Evolutionary conservation across 768 basidiomycete genomes (phyloP).

Genomic region (Boletus eberwhitei): DNA sequence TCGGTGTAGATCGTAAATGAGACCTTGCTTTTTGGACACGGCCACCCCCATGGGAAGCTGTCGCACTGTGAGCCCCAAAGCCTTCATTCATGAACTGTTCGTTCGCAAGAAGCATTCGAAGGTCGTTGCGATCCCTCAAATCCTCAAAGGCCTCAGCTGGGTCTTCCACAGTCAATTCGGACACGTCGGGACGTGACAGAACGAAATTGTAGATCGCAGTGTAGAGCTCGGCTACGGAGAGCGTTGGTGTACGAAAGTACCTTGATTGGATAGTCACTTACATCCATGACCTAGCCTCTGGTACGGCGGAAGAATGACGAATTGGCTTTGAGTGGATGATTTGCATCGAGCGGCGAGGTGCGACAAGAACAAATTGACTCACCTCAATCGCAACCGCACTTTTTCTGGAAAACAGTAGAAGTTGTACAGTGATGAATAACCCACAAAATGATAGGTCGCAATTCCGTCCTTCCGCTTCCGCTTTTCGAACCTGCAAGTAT

Average conservation of each 20-base stretch:
- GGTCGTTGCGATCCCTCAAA: constrained; percentile 87
- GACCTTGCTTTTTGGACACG: constrained; percentile 37
- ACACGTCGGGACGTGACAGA: constrained; percentile 59
- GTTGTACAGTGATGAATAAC: constrained; percentile 91
- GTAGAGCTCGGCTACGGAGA: constrained; percentile 74
- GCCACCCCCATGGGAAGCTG: constrained; percentile 48
- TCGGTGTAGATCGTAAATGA: constrained; percentile 30
- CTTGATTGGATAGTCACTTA: constrained; percentile 37
- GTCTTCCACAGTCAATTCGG: constrained; percentile 97
- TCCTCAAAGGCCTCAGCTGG: constrained; percentile 98
- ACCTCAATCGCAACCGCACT: constrained; percentile 85
- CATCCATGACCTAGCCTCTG: constrained; percentile 90
- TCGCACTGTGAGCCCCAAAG: constrained; percentile 41
- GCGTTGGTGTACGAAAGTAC: not conserved
- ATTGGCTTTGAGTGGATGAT: constrained; percentile 61
- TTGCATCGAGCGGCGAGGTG: not conserved
- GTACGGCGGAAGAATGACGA: constrained; percentile 87
- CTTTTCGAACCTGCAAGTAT: constrained; percentile 69
- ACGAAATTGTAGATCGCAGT: constrained; percentile 79
- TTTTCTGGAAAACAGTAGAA: constrained; percentile 96
- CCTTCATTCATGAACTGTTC: constrained; percentile 69
- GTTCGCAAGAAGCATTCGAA: constrained; percentile 68
- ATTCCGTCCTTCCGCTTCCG: constrained; percentile 59
- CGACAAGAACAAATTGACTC: constrained; percentile 11
- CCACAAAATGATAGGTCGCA: constrained; percentile 83